These are phyloP conservation scores for Neospora caninum DNA, from an alignment of 169 alveolate genomes.

Conservation along the genomic window DNA sequence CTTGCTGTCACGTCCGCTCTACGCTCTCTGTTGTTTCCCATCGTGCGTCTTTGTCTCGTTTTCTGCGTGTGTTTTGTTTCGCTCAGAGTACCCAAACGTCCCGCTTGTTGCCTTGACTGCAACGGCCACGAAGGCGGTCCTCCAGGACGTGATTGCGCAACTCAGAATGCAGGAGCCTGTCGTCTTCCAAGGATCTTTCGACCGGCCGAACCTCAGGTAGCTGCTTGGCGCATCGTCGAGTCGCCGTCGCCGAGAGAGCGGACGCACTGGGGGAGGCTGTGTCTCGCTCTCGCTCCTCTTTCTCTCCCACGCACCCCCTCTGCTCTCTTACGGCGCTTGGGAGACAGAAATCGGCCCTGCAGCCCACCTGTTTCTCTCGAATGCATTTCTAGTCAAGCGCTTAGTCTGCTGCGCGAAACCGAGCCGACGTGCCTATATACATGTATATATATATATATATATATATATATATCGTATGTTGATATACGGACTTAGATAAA, in stretches of 20 bases:
- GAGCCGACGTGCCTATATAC: background rate
- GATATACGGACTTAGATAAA: background rate
- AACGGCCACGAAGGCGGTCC: slow-evolving; percentile 94
- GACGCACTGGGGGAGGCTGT: too few species aligned
- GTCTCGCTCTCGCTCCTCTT: background rate
- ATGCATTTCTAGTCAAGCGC: background rate
- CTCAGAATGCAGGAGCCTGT: slow-evolving; percentile 82
- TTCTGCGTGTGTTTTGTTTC: background rate
- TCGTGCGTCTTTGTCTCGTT: background rate
- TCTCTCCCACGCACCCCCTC: background rate
- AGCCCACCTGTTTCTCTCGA: background rate
- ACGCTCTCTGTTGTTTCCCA: too few species aligned
- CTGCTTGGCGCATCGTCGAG: background rate
- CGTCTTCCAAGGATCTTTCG: slow-evolving; percentile 86
- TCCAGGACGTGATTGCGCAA: slow-evolving; percentile 86
- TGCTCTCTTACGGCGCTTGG: background rate
- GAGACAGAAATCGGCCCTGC: background rate
- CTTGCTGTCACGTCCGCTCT: too few species aligned
- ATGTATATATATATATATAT: background rate
- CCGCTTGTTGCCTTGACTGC: slow-evolving; percentile 98
- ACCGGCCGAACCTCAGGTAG: slow-evolving; percentile 89
- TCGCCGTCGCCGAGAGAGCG: too few species aligned
- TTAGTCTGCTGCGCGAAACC: background rate
- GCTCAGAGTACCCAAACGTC: slow-evolving; percentile 87
- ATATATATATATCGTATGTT: background rate